Base-by-base conservation (phyloP, 352 stramenopile species). In the Aphanomyces stellatus region DNA sequence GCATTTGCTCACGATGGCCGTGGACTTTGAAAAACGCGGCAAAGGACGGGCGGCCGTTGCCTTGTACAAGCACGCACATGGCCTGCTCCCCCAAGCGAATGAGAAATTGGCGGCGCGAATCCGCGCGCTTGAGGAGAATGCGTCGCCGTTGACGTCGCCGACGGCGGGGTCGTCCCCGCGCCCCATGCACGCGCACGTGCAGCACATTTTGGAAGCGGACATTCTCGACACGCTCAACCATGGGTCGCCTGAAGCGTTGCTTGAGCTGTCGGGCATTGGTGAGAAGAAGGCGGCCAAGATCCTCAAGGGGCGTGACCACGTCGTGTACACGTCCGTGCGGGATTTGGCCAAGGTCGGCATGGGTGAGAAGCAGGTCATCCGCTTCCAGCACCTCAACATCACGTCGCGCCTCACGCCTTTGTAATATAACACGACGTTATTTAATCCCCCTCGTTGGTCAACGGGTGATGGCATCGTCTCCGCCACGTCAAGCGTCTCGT, bases 211-310 rank as follows among this genome's bases (percentile, higher is more conserved):
- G 28, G 27, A 49, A 24, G 34, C 27, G 13, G 57, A 65, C 35
- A 30, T 65, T 19, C 57, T 65, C 41, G 15, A 65, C 31, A 65
- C 57, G 25, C 27, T 65, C 40, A 65, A 65, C 43, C 34, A 41
- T 13, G 57, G 57, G 8, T 53, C 57, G 6, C 1, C 19, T 13
- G n/a, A 13, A 28, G 40, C 33, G 1, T 33, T 65, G 30, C 17
- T 65, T 13, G 57, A 55, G 25, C 25, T 65, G 11, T 25, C 35
- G 22, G 35, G 57, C 40, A 65, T 65, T 51, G 57, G 57, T 27
- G 57, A 65, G 30, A 65, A 65, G 40, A 41, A 46, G 27, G 57
- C 57, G 25, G 30, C 27, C 8, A 51, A 56, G 41, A 65, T 65
- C 27, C n/a, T 65, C 5, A 4, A 13, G 10, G 57, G 28, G 5